Conservation (phyloP, 371 early-diverging fungal genomes). For the Apophysomyces variabilis region DNA sequence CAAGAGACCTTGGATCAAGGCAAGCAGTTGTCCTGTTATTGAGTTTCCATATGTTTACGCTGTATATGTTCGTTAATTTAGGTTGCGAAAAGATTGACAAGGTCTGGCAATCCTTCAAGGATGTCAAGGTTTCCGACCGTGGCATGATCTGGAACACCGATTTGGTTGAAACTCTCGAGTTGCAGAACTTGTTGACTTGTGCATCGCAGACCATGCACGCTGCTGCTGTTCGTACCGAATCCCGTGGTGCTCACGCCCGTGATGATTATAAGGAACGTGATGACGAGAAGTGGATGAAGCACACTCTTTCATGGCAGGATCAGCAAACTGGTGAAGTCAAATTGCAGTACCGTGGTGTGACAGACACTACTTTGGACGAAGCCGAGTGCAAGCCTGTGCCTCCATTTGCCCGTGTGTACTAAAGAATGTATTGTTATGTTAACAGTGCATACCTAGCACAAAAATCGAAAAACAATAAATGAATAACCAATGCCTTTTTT, state of each 20-base stretch:
- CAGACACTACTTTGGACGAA: slow-evolving; percentile 86
- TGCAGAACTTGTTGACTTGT: slow-evolving; percentile 96
- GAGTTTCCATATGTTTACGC: too few species aligned
- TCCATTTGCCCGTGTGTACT: slow-evolving; percentile 94
- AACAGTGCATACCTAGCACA: too few species aligned
- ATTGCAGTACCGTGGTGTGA: slow-evolving; percentile 86
- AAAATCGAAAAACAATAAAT: too few species aligned
- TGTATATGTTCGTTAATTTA: neutral
- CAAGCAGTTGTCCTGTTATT: slow-evolving; percentile 13
- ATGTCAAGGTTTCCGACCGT: slow-evolving; percentile 91
- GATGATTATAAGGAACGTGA: slow-evolving; percentile 91
- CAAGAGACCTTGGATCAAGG: slow-evolving; percentile 90
- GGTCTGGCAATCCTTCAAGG: slow-evolving; percentile 79
- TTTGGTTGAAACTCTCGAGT: slow-evolving; percentile 93
- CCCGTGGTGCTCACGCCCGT: slow-evolving; percentile 98
- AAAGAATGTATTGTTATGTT: slow-evolving; percentile 27
- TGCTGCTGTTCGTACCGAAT: slow-evolving; percentile 95
- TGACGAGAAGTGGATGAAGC: slow-evolving; percentile 98
- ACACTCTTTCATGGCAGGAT: slow-evolving; percentile 94
- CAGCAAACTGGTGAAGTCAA: slow-evolving; percentile 79
- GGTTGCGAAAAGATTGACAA: slow-evolving; percentile 82
- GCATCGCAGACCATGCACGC: slow-evolving; percentile 97
- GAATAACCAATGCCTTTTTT: too few species aligned
- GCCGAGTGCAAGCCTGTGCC: slow-evolving; percentile 93
- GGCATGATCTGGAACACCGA: slow-evolving; percentile 99